phyloP scores from a whole-genome alignment of 306 rosid species.

The Potentilla sterilis region DNA sequence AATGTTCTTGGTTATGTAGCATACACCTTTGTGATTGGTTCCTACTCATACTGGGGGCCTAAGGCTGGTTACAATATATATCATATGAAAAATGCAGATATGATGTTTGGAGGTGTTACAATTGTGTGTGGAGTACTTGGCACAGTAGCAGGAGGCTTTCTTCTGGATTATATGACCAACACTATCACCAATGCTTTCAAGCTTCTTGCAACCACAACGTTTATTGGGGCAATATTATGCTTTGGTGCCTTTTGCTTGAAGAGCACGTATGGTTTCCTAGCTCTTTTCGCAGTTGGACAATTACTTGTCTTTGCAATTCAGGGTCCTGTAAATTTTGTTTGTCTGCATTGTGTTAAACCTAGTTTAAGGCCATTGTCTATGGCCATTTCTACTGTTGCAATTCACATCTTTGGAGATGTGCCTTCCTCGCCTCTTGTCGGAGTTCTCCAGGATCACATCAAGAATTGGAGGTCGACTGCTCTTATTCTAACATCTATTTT shows the following conservation, averaged over 20 bases:
- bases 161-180: slow-evolving; percentile 55
- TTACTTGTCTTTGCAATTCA: slow-evolving; percentile 68
- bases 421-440: slow-evolving; percentile 93
- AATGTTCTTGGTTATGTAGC: slow-evolving; percentile 66
- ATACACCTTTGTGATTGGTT: slow-evolving; percentile 79
- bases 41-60: slow-evolving; percentile 92
- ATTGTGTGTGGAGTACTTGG: slow-evolving; percentile 71
- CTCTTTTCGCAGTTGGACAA: slow-evolving; percentile 66
- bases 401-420: slow-evolving; percentile 83
- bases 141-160: slow-evolving; percentile 67
- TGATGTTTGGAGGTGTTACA: slow-evolving; percentile 81
- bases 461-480: slow-evolving; percentile 71
- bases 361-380: slow-evolving; percentile 81
- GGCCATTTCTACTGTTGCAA: slow-evolving; percentile 75
- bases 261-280: slow-evolving; percentile 70
- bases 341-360: slow-evolving; percentile 71
- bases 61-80: slow-evolving; percentile 76
- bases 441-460: slow-evolving; percentile 59
- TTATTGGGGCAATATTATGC: slow-evolving; percentile 63
- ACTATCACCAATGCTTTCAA: slow-evolving; percentile 81
- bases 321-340: slow-evolving; percentile 77
- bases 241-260: slow-evolving; percentile 65
- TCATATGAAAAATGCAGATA: slow-evolving; percentile 81
- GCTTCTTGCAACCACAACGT: slow-evolving; percentile 68
- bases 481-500: slow-evolving; percentile 64